Percentiles rank a stretch among this genome's conserved stretches.
Conservation (phyloP, 2,329 filamentous ascomycete genomes). For the Colletotrichum kahawae region DNA sequence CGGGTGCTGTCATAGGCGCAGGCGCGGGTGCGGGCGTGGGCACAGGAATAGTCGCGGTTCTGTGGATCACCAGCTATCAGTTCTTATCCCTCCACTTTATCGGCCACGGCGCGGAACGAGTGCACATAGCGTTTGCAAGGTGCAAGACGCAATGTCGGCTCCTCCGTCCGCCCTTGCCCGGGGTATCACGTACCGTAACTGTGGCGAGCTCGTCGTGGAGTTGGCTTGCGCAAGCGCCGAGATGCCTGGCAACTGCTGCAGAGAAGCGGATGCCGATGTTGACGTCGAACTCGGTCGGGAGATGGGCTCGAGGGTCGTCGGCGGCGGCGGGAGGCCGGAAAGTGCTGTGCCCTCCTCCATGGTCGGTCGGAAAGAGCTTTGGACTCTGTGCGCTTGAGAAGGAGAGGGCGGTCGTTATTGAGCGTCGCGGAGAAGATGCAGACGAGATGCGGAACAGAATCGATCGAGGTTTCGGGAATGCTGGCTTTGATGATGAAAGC, state of each 20-base stretch:
- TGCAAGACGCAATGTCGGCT: not conserved
- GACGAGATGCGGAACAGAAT: not conserved
- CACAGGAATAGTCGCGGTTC: constrained; percentile 12
- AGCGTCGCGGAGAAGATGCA: not conserved
- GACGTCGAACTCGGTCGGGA: constrained; percentile 56
- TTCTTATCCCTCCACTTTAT: not conserved
- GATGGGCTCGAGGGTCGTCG: constrained; percentile 43
- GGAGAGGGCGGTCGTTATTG: not conserved
- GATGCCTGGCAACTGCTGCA: constrained; percentile 52
- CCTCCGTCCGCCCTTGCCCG: not conserved
- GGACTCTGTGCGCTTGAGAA: not conserved
- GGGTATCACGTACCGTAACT: constrained; percentile 47
- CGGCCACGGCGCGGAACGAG: not conserved
- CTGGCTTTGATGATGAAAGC: not conserved
- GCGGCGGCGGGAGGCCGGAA: constrained; percentile 24
- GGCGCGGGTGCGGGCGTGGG: constrained; percentile 12
- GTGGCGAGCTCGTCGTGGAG: constrained; percentile 45
- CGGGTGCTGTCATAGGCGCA: not conserved
- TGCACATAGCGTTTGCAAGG: not conserved
- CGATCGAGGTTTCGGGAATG: not conserved
- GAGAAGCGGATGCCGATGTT: constrained; percentile 38
- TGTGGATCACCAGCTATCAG: constrained; percentile 11
- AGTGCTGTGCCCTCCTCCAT: constrained; percentile 50
- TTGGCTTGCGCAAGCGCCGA: constrained; percentile 48
- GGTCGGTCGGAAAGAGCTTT: constrained; percentile 24